phyloP scores from a whole-genome alignment of 495 filamentous ascomycete species.

The Rostrohypoxylon terebratum region DNA sequence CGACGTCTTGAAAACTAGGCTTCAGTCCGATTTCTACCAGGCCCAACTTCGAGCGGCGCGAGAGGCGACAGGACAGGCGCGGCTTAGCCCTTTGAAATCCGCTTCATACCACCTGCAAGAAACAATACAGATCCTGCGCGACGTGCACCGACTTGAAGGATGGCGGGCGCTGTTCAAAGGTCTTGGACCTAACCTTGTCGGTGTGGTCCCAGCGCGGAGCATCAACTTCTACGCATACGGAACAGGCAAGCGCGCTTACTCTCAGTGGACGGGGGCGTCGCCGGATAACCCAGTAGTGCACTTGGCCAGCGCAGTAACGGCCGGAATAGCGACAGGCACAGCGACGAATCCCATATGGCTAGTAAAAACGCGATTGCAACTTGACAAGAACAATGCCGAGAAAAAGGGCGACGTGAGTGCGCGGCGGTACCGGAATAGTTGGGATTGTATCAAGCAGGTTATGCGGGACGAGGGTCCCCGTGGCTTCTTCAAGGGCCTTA shows the following conservation, averaged over 20 bases:
- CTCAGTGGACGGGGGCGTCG: constrained; percentile 71
- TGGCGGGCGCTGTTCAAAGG: constrained; percentile 89
- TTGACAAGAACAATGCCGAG: constrained; percentile 75
- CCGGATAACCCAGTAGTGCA: constrained; percentile 78
- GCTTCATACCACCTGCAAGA: constrained; percentile 74
- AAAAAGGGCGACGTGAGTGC: constrained; percentile 61
- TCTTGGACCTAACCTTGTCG: constrained; percentile 85
- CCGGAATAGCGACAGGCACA: constrained; percentile 83
- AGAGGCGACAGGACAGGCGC: constrained; percentile 51
- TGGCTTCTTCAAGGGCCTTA: constrained; percentile 86
- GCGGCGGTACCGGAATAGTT: constrained; percentile 81
- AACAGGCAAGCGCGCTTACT: constrained; percentile 83
- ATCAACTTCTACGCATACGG: constrained; percentile 93
- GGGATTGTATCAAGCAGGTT: constrained; percentile 83
- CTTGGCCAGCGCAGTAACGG: constrained; percentile 75
- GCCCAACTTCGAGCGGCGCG: constrained; percentile 66
- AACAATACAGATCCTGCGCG: constrained; percentile 81
- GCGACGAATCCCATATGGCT: constrained; percentile 95
- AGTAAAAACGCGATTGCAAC: constrained; percentile 88
- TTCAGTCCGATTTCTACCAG: constrained; percentile 93
- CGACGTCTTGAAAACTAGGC: constrained; percentile 88
- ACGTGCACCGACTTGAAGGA: constrained; percentile 81
- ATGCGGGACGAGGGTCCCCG: constrained; percentile 78
- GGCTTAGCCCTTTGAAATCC: constrained; percentile 60
- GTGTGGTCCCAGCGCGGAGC: constrained; percentile 84